These are phyloP conservation scores for Stygiomarasmius scandens DNA, from an alignment of 1,284 basidiomycete genomes.

Conservation along the genomic window DNA sequence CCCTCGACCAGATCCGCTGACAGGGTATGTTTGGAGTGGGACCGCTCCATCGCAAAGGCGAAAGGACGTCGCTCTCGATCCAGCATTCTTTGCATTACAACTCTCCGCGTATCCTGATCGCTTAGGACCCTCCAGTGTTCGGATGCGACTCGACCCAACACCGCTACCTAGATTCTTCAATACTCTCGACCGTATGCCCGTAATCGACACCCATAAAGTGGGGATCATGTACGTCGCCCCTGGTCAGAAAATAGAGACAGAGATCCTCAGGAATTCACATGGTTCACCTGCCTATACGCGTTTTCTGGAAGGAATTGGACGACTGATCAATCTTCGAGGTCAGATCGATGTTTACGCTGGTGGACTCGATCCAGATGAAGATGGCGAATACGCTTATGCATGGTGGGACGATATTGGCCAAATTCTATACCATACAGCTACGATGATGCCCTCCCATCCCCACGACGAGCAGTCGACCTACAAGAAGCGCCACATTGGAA, in stretches of 20 bases:
- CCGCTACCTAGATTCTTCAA: slow-evolving; percentile 61
- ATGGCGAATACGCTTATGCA: slow-evolving; percentile 94
- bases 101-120: slow-evolving; percentile 77
- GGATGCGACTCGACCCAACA: slow-evolving; percentile 60
- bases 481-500: slow-evolving; percentile 95
- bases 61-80: slow-evolving; percentile 85
- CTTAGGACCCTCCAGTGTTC: slow-evolving; percentile 36
- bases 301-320: slow-evolving; percentile 89
- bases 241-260: slow-evolving; percentile 82
- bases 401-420: slow-evolving; percentile 99
- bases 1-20: slow-evolving; percentile 66
- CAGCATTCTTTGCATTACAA: slow-evolving; percentile 87
- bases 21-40: slow-evolving; percentile 83
- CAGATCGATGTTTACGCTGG: slow-evolving; percentile 95
- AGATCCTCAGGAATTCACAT: slow-evolving; percentile 89
- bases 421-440: slow-evolving; percentile 94
- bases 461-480: slow-evolving; percentile 69
- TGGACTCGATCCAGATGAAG: slow-evolving; percentile 86
- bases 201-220: slow-evolving; percentile 97
- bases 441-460: slow-evolving; percentile 89
- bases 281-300: slow-evolving; percentile 95
- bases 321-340: slow-evolving; percentile 88
- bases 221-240: slow-evolving; percentile 96
- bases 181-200: slow-evolving; percentile 84
- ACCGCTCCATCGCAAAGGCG: slow-evolving; percentile 85